Conservation (phyloP, 305 asterid genomes). For the Fraxinus nigra region DNA sequence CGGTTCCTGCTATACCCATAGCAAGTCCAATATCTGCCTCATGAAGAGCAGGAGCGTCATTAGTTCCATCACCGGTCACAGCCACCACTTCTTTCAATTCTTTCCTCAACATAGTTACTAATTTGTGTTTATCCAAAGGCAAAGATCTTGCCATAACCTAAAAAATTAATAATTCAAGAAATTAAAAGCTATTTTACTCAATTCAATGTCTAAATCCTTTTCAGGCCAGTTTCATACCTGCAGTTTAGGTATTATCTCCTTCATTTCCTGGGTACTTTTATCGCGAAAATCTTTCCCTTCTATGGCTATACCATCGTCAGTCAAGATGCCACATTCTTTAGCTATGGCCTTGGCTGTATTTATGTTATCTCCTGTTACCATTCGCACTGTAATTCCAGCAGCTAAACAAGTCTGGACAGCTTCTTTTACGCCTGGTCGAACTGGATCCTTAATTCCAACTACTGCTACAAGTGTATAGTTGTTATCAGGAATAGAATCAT, state of each 20-base stretch:
- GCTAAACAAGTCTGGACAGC: slow-evolving; percentile 67
- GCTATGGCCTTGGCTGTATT: slow-evolving; percentile 84
- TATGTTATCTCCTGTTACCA: slow-evolving; percentile 89
- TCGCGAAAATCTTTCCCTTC: slow-evolving; percentile 72
- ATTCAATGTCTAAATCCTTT: neutral
- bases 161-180: neutral
- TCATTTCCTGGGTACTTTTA: slow-evolving; percentile 51
- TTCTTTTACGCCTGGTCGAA: slow-evolving; percentile 74
- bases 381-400: slow-evolving; percentile 70
- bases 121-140: slow-evolving; percentile 72
- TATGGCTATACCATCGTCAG: slow-evolving; percentile 62
- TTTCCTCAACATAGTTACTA: slow-evolving; percentile 60
- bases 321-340: slow-evolving; percentile 76
- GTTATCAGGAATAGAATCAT: slow-evolving; percentile 49
- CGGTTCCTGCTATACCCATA: slow-evolving; percentile 89
- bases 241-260: slow-evolving; percentile 56
- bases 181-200: slow-evolving; percentile 7
- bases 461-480: slow-evolving; percentile 63
- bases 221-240: slow-evolving; percentile 41
- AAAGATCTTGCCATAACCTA: slow-evolving; percentile 78
- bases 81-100: slow-evolving; percentile 73
- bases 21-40: slow-evolving; percentile 94
- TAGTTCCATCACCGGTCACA: slow-evolving; percentile 87
- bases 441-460: slow-evolving; percentile 77
- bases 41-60: slow-evolving; percentile 89